Evolutionary conservation across 495 filamentous ascomycete species (phyloP), one percentile per base, ranked within the genome.

Genomic region (Penicillium herquei): DNA sequence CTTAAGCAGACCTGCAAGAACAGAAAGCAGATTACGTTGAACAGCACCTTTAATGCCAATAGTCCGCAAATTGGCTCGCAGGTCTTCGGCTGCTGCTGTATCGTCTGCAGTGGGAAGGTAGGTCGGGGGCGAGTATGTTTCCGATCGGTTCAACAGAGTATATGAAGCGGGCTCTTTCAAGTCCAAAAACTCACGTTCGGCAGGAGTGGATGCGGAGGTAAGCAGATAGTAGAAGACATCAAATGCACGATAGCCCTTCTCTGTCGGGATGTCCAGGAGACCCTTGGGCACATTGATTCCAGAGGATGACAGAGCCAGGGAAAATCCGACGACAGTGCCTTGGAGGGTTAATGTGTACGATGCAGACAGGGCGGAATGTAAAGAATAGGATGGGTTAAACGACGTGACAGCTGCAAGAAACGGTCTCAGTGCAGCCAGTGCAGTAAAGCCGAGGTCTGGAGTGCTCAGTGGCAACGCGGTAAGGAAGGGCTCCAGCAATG

Each of bases 211-310:
- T 12, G 90, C 87, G 30, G 88, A 90, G 1, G 92, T 95, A 18
- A 96, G 78, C 3, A 98, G 84, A 60, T 97, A 98, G 73, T 98
- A 98, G 70, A 98, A 98, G 30, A 92, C 95, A 66, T 98, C 92
- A 62, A 98, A 98, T n/a, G 93, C 94, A 54, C 94, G 86, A 66
- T 89, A 91, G 17, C 95, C 94, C 7, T 84, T 54, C 65, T 96
- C 85, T 0, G 83, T 69, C 0, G 94, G 90, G 26, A 98, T 82
- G 37, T 91, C 84, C 30, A 98, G 78, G 18, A 98, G 78, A 18
- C 94, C 94, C 54, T 85, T 84, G 10, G 78, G 70, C 7, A 92
- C 92, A 68, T 98, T 90, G 56, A 98, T 88, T 17, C 94, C 94
- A 21, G 91, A 88, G 12, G 89, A 87, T 1, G 93, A 94, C 9